phyloP scores from a whole-genome alignment of 1,139 yeast genomes.

The Pneumocystis carinii region DNA sequence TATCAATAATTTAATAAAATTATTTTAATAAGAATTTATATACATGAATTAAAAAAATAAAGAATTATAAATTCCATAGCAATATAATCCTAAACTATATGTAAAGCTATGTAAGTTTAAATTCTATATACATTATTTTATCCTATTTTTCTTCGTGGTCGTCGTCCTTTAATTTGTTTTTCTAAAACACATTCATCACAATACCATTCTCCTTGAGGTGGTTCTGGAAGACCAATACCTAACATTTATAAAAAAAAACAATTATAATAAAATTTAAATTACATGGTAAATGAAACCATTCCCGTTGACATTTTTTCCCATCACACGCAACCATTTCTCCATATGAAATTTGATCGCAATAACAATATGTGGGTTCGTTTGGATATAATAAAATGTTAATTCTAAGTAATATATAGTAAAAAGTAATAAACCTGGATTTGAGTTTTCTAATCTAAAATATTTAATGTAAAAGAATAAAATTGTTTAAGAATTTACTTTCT shows the following conservation, averaged over 20 bases:
- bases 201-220: conserved; percentile 95
- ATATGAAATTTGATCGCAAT: conserved; percentile 89
- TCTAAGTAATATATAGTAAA: neutral
- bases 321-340: conserved; percentile 99
- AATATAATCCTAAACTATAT: neutral
- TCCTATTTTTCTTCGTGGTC: neutral
- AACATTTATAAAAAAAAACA: neutral
- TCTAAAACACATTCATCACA: conserved; percentile 61
- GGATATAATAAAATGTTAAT: conserved; percentile 1
- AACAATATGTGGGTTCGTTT: conserved; percentile 75
- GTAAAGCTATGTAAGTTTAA: neutral
- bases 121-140: neutral
- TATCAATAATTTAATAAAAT: neutral
- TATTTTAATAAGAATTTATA: neutral
- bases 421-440: neutral
- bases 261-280: neutral
- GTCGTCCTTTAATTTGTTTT: neutral
- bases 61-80: neutral
- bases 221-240: conserved; percentile 61
- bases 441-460: neutral
- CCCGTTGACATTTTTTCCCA: conserved; percentile 80
- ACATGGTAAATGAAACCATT: conserved; percentile 96
- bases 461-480: neutral
- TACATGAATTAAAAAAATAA: neutral
- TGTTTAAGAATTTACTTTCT: neutral